Evolutionary conservation across 805 yeast genomes (phyloP), one percentile per base, ranked within the genome.

Genomic region (Debaryomyces castellii): DNA sequence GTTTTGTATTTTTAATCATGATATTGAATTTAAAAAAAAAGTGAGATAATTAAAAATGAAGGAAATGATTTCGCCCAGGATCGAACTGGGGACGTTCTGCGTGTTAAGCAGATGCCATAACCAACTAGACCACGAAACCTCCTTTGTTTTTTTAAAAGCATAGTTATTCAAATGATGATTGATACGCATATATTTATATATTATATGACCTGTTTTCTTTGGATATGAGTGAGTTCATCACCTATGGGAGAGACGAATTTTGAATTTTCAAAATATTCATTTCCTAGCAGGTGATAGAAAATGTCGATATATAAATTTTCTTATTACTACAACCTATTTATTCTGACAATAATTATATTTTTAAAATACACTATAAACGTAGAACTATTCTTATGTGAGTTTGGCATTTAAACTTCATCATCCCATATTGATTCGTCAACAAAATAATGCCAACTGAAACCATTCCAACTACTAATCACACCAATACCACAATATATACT

Each of bases 71-170:
- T 84, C 87, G 90, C 97, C 97, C 97, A 90, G 97, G 97, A 89
- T 92, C 97, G 97, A 92, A 92, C 97, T 90, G 97, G 97, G 97
- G 97, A 92, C 97, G 90, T 88, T 87, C 95, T 89, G 96, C 97
- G 97, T 91, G 97, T 91, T 89, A 91, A 89, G 97, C 97, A 90
- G 94, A 88, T 87, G 97, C 96, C 97, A 91, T 91, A 82, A 90
- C 97, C 97, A 74, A 90, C 96, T 90, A 90, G 96, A 90, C 97
- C 96, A 90, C 90, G 46, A 46, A 46, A 46, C 49, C 50, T 24
- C 5, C 22, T 42, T 9, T 23, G n/a, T n/a, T n/a, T n/a, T n/a
- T n/a, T n/a, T n/a, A n/a, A n/a, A n/a, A n/a, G n/a, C n/a, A n/a
- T n/a, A n/a, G n/a, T n/a, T n/a, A n/a, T n/a, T n/a, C n/a, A n/a